These are phyloP conservation scores for Colletotrichum melonis DNA, from an alignment of 2,329 filamentous ascomycete genomes.

Conservation along the genomic window DNA sequence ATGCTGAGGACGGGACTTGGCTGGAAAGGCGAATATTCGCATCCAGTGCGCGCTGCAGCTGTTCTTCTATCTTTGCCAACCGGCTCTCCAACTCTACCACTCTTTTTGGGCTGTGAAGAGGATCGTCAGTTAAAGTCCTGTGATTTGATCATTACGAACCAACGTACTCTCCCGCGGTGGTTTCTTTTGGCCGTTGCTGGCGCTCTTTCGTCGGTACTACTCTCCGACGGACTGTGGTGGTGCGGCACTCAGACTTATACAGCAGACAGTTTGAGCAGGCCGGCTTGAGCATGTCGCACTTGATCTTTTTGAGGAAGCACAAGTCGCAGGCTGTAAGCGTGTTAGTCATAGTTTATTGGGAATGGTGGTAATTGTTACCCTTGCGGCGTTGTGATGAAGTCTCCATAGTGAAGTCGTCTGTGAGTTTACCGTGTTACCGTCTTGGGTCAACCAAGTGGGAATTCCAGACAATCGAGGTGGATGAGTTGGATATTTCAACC, in stretches of 20 bases:
- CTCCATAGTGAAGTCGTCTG: constrained; percentile 38
- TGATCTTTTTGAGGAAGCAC: constrained; percentile 59
- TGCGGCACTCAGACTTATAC: constrained; percentile 53
- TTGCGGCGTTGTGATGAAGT: constrained; percentile 41
- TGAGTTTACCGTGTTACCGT: not conserved
- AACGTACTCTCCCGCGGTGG: constrained; percentile 6
- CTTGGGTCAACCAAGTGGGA: not conserved
- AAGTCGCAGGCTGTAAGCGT: constrained; percentile 51
- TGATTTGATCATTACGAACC: not conserved
- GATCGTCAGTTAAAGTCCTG: not conserved
- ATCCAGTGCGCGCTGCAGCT: constrained; percentile 46
- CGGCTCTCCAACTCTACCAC: constrained; percentile 40
- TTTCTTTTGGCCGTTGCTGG: constrained; percentile 27
- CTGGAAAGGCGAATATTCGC: constrained; percentile 13
- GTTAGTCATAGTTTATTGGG: constrained; percentile 19
- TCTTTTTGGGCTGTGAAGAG: constrained; percentile 10
- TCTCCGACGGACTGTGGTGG: constrained; percentile 44
- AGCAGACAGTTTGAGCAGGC: constrained; percentile 56
- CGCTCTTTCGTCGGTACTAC: constrained; percentile 32
- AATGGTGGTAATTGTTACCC: constrained; percentile 36
- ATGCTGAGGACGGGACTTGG: not conserved
- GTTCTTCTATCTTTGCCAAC: constrained; percentile 45
- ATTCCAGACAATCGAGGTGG: not conserved
- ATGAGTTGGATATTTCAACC: not conserved
- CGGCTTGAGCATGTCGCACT: constrained; percentile 57